Evolutionary conservation across 495 filamentous ascomycete genomes (phyloP).

Genomic region (Xylaria castorea): DNA sequence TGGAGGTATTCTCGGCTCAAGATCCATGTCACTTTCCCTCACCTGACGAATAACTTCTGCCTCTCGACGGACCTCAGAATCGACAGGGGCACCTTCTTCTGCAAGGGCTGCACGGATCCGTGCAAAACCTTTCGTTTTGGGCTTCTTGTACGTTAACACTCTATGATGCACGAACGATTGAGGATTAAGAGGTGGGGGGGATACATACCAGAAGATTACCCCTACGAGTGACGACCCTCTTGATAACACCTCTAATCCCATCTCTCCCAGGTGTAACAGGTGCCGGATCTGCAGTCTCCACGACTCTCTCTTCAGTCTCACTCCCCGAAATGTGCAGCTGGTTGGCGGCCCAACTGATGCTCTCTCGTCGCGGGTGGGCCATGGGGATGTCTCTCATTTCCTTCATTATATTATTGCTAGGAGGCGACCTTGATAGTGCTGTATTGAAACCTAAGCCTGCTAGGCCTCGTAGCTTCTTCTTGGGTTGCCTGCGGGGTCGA

Average conservation of each 20-base stretch:
- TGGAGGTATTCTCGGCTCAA: conserved; percentile 47
- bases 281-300: conserved; percentile 54
- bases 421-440: conserved; percentile 52
- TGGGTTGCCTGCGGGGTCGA: conserved; percentile 66
- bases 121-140: conserved; percentile 94
- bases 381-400: conserved; percentile 44
- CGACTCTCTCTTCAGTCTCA: conserved; percentile 78
- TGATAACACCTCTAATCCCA: conserved; percentile 60
- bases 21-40: conserved; percentile 71
- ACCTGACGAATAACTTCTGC: conserved; percentile 95
- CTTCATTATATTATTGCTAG: conserved; percentile 42
- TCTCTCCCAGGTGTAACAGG: conserved; percentile 51
- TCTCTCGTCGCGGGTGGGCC: conserved; percentile 73
- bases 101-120: conserved; percentile 87
- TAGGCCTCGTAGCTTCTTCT: conserved; percentile 47
- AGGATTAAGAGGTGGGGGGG: not conserved
- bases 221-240: conserved; percentile 78
- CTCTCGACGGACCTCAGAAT: conserved; percentile 88
- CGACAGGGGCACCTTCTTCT: conserved; percentile 86
- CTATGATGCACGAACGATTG: not conserved
- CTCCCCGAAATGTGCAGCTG: conserved; percentile 83
- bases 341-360: conserved; percentile 83
- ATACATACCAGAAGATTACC: conserved; percentile 82
- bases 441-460: conserved; percentile 49
- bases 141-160: conserved; percentile 48